Base-by-base conservation (phyloP, 208 protist genomes). In the Leishmania tarentolae region DNA sequence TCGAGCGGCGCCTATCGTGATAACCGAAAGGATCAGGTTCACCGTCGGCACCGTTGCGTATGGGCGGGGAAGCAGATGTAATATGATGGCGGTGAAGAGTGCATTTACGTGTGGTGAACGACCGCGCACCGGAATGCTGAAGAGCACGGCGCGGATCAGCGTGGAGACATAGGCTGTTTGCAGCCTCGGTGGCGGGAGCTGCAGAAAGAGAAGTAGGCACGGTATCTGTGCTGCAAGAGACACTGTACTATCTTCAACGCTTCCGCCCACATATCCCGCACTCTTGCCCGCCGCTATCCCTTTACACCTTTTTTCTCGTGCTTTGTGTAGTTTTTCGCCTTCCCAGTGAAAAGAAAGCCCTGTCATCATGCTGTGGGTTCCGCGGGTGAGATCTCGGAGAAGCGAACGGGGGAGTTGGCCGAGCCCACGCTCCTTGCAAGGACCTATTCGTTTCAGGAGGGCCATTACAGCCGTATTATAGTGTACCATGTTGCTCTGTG, bases 381-480 rank as follows among this genome's bases (percentile, higher is more conserved):
- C 24, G n/a, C 15, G 42, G 75, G 42, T 35, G 2, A 78, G 28
- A 35, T 59, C 75, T 9, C 11, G 19, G 15, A 59, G 40, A 40
- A 78, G 53, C 28, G 75, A 37, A 66, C 40, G 0, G 44, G 42
- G 46, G 37, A 78, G 59, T 46, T 66, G 37, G 19, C 42, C 17
- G 56, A 78, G 46, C 5, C n/a, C 57, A 28, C 42, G 52, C 7
- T 78, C 75, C 40, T 24, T 37, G n/a, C 40, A 57, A 53, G 53
- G n/a, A n/a, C 75, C 75, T 17, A 78, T 50, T 40, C 59, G 52
- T 37, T 53, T 78, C n/a, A 78, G n/a, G 35, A 78, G 75, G 35
- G 59, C 31, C 37, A 70, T 50, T 31, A 69, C 59, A 42, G 53
- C 75, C 4, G 53, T 46, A 37, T 59, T 66, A 31, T 78, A 78